Evolutionary conservation across 2,329 filamentous ascomycete genomes (phyloP).

Genomic region (Lecanicillium sp.): DNA sequence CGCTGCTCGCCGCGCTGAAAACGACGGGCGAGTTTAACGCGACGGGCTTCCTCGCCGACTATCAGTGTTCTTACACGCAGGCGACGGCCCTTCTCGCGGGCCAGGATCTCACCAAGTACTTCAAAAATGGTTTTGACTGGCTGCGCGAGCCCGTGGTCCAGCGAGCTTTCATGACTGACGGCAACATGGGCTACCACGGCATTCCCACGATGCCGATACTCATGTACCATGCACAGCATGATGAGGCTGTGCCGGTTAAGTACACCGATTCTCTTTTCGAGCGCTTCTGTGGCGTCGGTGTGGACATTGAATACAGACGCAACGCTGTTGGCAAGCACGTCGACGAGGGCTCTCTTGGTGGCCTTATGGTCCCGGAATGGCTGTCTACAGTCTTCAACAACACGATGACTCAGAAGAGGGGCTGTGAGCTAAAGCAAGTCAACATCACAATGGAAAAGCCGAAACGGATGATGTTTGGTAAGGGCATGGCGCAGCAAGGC

Average conservation of each 20-base stretch:
- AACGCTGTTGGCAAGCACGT: too few relatives aligned
- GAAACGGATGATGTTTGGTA: too few relatives aligned
- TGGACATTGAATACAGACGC: not conserved
- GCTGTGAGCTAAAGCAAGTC: too few relatives aligned
- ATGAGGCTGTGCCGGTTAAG: not conserved
- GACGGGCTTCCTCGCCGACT: not conserved
- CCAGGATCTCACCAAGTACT: constrained; percentile 6
- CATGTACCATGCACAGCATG: not conserved
- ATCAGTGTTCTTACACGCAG: not conserved
- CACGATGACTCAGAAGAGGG: too few relatives aligned
- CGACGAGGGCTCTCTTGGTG: too few relatives aligned
- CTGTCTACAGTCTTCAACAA: too few relatives aligned
- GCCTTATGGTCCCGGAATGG: too few relatives aligned
- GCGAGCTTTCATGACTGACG: not conserved
- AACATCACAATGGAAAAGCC: too few relatives aligned
- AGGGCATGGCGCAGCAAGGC: too few relatives aligned
- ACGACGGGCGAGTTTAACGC: not conserved
- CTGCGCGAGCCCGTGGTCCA: not conserved
- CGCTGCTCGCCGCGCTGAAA: not conserved
- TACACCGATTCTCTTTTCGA: not conserved
- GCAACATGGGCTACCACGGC: not conserved
- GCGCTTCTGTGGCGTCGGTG: not conserved
- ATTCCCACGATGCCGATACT: not conserved
- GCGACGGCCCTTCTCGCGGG: not conserved
- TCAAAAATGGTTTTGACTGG: not conserved